Base-by-base conservation (phyloP, 805 yeast genomes). In the Lipomyces spencermartinsiae region DNA sequence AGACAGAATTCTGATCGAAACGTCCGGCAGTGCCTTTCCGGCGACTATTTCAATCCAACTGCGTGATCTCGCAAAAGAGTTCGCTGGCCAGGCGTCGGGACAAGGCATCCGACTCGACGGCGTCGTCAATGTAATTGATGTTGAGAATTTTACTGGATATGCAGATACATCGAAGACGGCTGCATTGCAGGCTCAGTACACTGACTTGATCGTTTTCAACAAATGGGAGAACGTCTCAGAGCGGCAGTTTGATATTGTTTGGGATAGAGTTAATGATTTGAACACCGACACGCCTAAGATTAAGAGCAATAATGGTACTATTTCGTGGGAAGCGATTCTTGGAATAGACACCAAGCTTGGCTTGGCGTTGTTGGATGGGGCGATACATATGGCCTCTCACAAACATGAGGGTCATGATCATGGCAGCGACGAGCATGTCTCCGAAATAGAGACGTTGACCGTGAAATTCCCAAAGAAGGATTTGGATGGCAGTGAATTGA, bases 21-120 rank as follows among this genome's bases (percentile, higher is more conserved):
- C 73, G 9, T 71, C 73, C 2, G 73, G 73, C 22, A 70, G 71
- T 25, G 73, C 73, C 19, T 70, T 71, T 59, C 73, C 73, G 16
- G 73, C 73, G 1, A 69, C 72, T 25, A 64, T 71, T 9, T 62
- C 71, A 12, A 67, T 70, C 46, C 73, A 71, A 61, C 65, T 71
- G 12, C 65, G 72, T 3, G 71, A 71, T 3, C 66, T 71, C 39
- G 70, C 70, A 25, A 60, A 58, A 34, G 73, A 71, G 22, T 56
- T 71, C 29, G 3, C 22, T 9, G 54, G 46, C 7, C 51, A 51
- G 9, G 62, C 58, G 8, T 14, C 33, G 4, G 54, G 29, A 6
- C 29, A 25, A 16, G 60, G 66, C 3, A 62, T 71, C 29, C 35
- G 73, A 39, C 54, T 71, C 10, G 73, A 71, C 37, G 73, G 73